Evolutionary conservation across 139 green algal species (phyloP), one percentile per base, ranked within the genome.

Genomic region (Microglena sp.): DNA sequence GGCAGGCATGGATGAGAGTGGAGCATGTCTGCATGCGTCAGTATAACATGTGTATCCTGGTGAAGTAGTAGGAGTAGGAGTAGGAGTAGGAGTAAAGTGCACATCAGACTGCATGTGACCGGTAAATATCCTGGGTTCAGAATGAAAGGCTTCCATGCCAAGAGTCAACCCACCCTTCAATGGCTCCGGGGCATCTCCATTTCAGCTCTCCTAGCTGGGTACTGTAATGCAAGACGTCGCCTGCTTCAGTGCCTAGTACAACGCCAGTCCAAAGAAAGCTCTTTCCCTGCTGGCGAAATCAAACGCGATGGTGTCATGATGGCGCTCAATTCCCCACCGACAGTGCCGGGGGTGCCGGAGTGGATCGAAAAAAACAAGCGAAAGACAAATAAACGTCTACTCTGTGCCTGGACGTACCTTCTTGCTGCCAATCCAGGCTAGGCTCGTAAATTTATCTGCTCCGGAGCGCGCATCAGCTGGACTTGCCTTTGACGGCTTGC

Each of bases 161-260:
- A 5, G 24, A 8, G 11, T 2, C 2, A 8, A 2, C 77, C 62
- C 40, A 88, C 84, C 84, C 84, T 60, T 87, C 76, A 28, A 86
- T 75, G 59, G 61, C 78, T 32, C 62, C 61, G 1, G 31, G 28
- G 2, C 60, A 34, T 3, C 69, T 57, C 84, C 84, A 91, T 28
- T 66, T 64, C 5, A 83, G 55, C 26, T 87, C 74, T 0, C 77
- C 80, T 1, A 80, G 57, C 43, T 80, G 70, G 0, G 74, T 65
- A 26, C 87, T 74, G 40, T 76, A 89, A 2, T 71, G 62, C 54
- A 77, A 73, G 2, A 91, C 75, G 30, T 79, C 72, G 21, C 84
- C 84, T 22, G 69, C 56, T 8, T 64, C 69, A 24, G 69, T 86
- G 31, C 83, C 84, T 30, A 82, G 70, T 1, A 78, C 70, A 5